phyloP scores from a whole-genome alignment of 495 filamentous ascomycete species.

The Schizothecium vesticola region DNA sequence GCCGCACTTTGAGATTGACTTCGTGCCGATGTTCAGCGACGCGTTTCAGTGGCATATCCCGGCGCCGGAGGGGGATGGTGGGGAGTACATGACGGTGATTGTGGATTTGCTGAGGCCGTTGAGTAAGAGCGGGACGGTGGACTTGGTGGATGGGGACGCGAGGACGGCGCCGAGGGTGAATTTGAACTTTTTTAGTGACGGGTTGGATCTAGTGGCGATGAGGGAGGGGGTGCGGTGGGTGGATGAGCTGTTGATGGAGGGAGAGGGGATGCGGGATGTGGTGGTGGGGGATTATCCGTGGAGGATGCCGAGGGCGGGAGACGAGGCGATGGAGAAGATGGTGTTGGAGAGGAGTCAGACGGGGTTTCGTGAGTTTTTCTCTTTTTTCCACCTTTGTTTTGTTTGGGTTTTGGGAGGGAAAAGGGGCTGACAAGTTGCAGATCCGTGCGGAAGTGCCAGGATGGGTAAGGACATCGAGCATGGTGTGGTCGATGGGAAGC shows the following conservation, averaged over 20 bases:
- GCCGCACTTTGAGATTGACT: not conserved
- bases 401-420: no score
- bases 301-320: constrained; percentile 52
- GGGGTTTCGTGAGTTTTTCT: constrained; percentile 41
- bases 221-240: constrained; percentile 51
- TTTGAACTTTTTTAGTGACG: constrained; percentile 52
- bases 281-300: constrained; percentile 52
- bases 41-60: not conserved
- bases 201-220: constrained; percentile 26
- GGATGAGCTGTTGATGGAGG: constrained; percentile 51
- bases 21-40: not conserved
- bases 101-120: constrained; percentile 55
- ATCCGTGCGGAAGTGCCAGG: constrained; percentile 52
- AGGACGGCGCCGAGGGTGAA: constrained; percentile 53
- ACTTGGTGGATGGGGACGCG: constrained; percentile 47
- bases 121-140: constrained; percentile 46
- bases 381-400: not conserved
- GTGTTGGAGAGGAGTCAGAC: constrained; percentile 56
- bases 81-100: constrained; percentile 52
- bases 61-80: constrained; percentile 30
- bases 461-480: constrained; percentile 47
- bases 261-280: constrained; percentile 55
- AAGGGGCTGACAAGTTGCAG: constrained; percentile 6
- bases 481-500: constrained; percentile 50
- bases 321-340: constrained; percentile 51